Evolutionary conservation across 805 yeast species (phyloP).

Genomic region (Pichia eremophila): DNA sequence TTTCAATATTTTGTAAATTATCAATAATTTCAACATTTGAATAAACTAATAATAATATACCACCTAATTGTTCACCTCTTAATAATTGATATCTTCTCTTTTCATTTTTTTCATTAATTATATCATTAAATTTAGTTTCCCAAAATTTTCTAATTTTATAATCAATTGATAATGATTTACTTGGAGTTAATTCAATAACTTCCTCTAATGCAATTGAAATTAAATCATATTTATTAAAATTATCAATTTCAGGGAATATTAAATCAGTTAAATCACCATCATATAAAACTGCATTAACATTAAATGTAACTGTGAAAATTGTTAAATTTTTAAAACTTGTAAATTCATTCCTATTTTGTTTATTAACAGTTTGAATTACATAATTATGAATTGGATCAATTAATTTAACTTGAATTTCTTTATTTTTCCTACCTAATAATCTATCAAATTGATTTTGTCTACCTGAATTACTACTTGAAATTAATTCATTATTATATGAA

Average conservation of each 20-base stretch:
- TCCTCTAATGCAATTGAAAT: conserved; percentile 85
- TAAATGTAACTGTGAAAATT: conserved; percentile 43
- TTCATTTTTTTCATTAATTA: conserved; percentile 32
- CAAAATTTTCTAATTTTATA: conserved; percentile 48
- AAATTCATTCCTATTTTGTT: conserved; percentile 29
- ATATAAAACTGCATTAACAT: conserved; percentile 41
- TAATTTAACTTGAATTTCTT: conserved; percentile 34
- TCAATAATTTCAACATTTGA: conserved; percentile 43
- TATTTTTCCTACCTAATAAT: conserved; percentile 38
- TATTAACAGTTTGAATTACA: conserved; percentile 33
- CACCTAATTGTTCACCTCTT: conserved; percentile 80
- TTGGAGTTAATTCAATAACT: conserved; percentile 73
- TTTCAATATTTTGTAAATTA: conserved; percentile 52
- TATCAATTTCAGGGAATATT: conserved; percentile 34
- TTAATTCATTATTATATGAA: conserved; percentile 7
- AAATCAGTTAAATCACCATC: conserved; percentile 35
- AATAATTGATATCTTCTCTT: conserved; percentile 34
- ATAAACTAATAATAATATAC: conserved; percentile 64
- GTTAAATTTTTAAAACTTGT: conserved; percentile 31
- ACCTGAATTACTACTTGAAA: conserved; percentile 12
- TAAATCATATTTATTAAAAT: conserved; percentile 47
- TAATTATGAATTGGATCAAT: conserved; percentile 49
- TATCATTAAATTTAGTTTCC: conserved; percentile 51
- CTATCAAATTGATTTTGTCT: conserved; percentile 30
- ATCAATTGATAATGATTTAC: conserved; percentile 76